Evolutionary conservation across 345 rosid genomes (phyloP).

Genomic region (Salix viminalis): DNA sequence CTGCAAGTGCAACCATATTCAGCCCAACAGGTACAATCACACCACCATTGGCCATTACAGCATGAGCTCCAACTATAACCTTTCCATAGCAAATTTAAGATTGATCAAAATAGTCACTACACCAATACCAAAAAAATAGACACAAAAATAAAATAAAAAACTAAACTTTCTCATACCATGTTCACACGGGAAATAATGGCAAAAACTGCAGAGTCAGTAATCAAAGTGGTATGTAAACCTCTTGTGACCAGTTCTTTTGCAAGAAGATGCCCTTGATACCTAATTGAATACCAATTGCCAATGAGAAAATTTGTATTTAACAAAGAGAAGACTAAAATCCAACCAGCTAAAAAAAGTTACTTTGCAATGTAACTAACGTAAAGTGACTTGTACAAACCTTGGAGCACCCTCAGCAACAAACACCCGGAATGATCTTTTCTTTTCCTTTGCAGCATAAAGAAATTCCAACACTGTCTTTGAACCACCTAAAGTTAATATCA

Average conservation of each 20-base stretch:
- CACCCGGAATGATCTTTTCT: slow-evolving; percentile 88
- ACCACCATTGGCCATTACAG: slow-evolving; percentile 97
- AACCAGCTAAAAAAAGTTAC: not conserved
- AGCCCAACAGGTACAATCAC: slow-evolving; percentile 96
- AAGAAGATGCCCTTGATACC: slow-evolving; percentile 93
- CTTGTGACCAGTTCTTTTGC: slow-evolving; percentile 88
- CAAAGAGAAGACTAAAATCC: not conserved
- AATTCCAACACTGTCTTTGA: slow-evolving; percentile 94
- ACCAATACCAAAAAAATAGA: not conserved
- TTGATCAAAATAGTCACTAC: slow-evolving; percentile 8
- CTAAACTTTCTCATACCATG: slow-evolving; percentile 44
- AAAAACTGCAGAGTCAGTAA: slow-evolving; percentile 96
- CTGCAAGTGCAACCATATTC: slow-evolving; percentile 98
- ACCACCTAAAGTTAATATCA: slow-evolving; percentile 92
- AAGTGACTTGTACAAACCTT: slow-evolving; percentile 47
- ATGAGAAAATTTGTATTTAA: not conserved
- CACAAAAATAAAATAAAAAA: not conserved
- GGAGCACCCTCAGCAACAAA: slow-evolving; percentile 99
- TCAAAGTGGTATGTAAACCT: slow-evolving; percentile 89
- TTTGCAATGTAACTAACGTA: slow-evolving; percentile 2
- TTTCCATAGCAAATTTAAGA: slow-evolving; percentile 27
- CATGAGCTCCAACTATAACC: slow-evolving; percentile 99
- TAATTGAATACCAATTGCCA: slow-evolving; percentile 21
- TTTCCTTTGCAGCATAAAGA: slow-evolving; percentile 96
- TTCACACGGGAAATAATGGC: slow-evolving; percentile 98